Evolutionary conservation across 2,329 filamentous ascomycete species (phyloP).

Genomic region (Scolecobasidium constrictum): DNA sequence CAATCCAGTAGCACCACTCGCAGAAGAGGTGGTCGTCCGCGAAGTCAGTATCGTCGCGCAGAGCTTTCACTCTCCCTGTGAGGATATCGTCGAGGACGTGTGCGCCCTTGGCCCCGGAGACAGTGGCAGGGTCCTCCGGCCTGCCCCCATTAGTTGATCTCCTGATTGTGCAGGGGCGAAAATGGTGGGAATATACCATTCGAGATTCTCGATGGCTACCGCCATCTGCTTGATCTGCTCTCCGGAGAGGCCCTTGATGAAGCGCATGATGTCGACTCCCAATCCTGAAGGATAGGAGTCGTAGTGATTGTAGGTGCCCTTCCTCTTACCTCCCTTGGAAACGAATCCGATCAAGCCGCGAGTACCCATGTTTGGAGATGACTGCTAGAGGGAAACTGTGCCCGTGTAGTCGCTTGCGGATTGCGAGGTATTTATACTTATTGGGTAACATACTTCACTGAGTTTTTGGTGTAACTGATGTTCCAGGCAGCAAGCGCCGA

Average conservation of each 20-base stretch:
- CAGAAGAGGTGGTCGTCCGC: not conserved
- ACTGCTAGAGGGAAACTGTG: too few species aligned
- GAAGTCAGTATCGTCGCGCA: not conserved
- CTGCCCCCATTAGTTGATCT: too few species aligned
- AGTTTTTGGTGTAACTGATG: too few species aligned
- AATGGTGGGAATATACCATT: not conserved
- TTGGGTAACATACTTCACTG: too few species aligned
- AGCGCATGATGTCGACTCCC: not conserved
- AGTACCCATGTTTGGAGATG: too few species aligned
- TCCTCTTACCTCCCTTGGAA: too few species aligned
- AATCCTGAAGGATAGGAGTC: not conserved
- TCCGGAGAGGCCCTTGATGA: not conserved
- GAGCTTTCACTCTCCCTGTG: not conserved
- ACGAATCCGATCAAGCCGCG: too few species aligned
- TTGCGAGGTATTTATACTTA: too few species aligned
- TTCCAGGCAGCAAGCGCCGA: too few species aligned
- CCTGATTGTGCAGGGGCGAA: too few species aligned
- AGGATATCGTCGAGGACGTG: not conserved
- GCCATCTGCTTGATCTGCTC: not conserved
- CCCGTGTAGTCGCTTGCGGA: too few species aligned
- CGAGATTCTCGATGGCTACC: not conserved
- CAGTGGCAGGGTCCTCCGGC: not conserved
- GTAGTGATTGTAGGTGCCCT: not conserved
- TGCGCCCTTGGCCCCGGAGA: not conserved
- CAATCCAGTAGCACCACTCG: conserved; percentile 1